Evolutionary conservation across 2,329 filamentous ascomycete species (phyloP).

Genomic region (Alternaria sp.): DNA sequence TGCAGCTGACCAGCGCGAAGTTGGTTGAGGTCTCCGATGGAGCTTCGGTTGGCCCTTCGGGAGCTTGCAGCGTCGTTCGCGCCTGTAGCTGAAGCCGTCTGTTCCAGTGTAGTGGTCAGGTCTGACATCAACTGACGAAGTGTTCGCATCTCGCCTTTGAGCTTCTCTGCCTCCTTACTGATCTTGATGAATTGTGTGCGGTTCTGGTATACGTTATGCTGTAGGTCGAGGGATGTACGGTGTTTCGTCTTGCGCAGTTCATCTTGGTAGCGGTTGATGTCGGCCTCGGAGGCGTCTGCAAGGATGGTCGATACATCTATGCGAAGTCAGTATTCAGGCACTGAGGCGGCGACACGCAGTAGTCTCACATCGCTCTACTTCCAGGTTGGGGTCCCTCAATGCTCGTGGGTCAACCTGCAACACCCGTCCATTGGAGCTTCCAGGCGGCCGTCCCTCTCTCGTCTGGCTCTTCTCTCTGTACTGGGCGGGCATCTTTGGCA

Average conservation of each 20-base stretch:
- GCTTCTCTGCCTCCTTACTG: conserved; percentile 97
- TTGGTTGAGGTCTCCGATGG: conserved; percentile 77
- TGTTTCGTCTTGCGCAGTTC: conserved; percentile 79
- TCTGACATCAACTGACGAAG: conserved; percentile 92
- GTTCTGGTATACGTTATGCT: conserved; percentile 97
- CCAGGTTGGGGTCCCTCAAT: conserved; percentile 80
- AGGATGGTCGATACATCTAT: conserved; percentile 73
- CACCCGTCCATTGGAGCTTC: conserved; percentile 60
- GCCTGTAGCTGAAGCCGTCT: conserved; percentile 55
- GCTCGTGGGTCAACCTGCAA: conserved; percentile 79
- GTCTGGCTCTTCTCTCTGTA: conserved; percentile 62
- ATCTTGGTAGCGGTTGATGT: conserved; percentile 83
- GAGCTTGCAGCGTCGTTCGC: conserved; percentile 52
- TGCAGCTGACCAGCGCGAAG: conserved; percentile 75
- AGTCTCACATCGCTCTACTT: conserved; percentile 77
- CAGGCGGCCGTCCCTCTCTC: conserved; percentile 59
- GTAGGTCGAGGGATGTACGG: conserved; percentile 82
- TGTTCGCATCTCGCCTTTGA: conserved; percentile 94
- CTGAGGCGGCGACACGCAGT: neutral
- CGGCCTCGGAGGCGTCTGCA: conserved; percentile 84
- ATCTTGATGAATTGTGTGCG: conserved; percentile 99
- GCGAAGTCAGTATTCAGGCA: conserved; percentile 14
- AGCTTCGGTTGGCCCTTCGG: conserved; percentile 78
- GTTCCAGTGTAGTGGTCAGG: conserved; percentile 66
- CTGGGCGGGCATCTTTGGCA: conserved; percentile 69